Percentiles rank a stretch among this genome's conserved stretches.
Conservation (phyloP, 768 basidiomycete genomes). For the Hydnomerulius pinastri region DNA sequence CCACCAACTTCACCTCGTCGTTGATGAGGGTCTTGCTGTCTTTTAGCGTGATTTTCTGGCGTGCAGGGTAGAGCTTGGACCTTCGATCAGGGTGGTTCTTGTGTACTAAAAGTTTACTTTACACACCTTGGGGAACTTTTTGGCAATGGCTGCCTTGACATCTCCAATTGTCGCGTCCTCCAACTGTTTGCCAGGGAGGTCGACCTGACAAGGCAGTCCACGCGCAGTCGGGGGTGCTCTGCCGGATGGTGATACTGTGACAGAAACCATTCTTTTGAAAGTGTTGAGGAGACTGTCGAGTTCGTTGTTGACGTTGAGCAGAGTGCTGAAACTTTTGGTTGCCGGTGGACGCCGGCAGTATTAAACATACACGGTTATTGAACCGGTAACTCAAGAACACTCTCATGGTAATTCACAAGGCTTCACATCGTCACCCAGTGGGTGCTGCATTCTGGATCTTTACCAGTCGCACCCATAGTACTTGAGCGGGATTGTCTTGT, state of each 20-base stretch:
- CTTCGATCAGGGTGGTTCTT: slow-evolving; percentile 3
- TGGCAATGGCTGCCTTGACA: slow-evolving; percentile 65
- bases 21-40: slow-evolving; percentile 61
- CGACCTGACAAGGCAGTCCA: slow-evolving; percentile 51
- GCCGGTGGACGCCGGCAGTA: too few species aligned
- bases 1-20: slow-evolving; percentile 61
- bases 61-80: slow-evolving; percentile 62
- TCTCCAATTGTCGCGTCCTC: slow-evolving; percentile 62
- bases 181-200: slow-evolving; percentile 44
- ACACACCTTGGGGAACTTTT: slow-evolving; percentile 53
- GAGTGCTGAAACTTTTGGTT: too few species aligned
- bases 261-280: slow-evolving; percentile 43
- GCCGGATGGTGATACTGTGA: slow-evolving; percentile 55
- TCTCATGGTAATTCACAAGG: background rate
- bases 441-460: too few species aligned
- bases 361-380: background rate
- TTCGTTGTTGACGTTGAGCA: background rate
- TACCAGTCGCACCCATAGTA: too few species aligned
- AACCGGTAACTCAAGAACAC: background rate
- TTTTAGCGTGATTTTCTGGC: slow-evolving; percentile 73
- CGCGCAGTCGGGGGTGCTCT: slow-evolving; percentile 49
- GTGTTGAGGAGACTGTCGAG: background rate
- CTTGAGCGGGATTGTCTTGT: background rate
- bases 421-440: background rate
- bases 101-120: background rate